Percentiles rank a stretch among this genome's conserved stretches.
phyloP scores from a whole-genome alignment of 352 stramenopile genomes.

The Pythium brassicae region DNA sequence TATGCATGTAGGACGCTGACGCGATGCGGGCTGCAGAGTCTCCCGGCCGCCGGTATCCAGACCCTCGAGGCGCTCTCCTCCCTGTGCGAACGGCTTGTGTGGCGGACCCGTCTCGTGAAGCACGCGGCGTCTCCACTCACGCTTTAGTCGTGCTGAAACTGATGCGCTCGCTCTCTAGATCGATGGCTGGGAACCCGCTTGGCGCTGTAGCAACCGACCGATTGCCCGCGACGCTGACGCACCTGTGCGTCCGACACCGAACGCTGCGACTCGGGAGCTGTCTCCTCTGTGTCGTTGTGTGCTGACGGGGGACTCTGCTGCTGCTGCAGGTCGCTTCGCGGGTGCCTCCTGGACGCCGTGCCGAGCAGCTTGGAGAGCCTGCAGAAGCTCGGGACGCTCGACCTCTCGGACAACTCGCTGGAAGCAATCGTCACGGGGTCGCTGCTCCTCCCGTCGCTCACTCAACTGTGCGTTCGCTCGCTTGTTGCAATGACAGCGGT shows the following conservation, averaged over 20 bases:
- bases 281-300: background rate
- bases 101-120: background rate
- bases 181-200: background rate
- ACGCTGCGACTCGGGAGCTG: too few relatives aligned
- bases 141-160: background rate
- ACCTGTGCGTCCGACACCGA: slow-evolving; percentile 3
- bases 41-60: slow-evolving; percentile 3
- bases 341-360: background rate
- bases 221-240: slow-evolving; percentile 2
- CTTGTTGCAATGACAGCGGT: background rate
- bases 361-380: background rate
- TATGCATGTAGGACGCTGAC: slow-evolving; percentile 4
- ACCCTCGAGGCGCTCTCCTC: background rate
- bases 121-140: background rate
- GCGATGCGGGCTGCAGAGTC: slow-evolving; percentile 1
- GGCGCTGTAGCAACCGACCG: background rate
- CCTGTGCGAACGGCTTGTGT: background rate
- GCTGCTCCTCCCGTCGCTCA: slow-evolving; percentile 1
- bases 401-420: slow-evolving; percentile 3
- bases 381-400: background rate
- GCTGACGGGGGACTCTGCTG: too few relatives aligned
- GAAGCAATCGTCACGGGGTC: background rate
- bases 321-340: slow-evolving; percentile 6
- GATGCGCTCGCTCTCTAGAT: background rate
- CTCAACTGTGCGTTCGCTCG: background rate